Conservation (phyloP, 805 yeast genomes). For the Barnettozyma populi region DNA sequence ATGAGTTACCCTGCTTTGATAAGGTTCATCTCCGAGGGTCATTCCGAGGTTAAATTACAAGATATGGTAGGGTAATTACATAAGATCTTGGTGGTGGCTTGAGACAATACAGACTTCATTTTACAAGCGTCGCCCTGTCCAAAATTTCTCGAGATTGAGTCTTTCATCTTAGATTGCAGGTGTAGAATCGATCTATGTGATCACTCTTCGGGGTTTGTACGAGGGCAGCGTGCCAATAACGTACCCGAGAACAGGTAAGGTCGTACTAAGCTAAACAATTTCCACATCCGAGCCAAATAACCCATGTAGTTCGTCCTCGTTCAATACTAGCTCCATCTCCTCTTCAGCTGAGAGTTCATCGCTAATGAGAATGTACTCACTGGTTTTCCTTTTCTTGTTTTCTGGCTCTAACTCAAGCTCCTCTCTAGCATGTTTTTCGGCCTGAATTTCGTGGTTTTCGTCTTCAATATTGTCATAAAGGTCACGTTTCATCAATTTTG, state of each 20-base stretch:
- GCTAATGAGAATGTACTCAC: neutral
- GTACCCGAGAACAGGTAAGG: neutral
- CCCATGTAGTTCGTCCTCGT: conserved; percentile 11
- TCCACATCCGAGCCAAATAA: conserved; percentile 24
- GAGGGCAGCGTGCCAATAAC: too few relatives aligned
- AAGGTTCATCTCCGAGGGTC: too few relatives aligned
- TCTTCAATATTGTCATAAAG: conserved; percentile 13
- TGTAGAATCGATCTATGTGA: too few relatives aligned
- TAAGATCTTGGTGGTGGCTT: too few relatives aligned
- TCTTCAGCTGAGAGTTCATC: neutral
- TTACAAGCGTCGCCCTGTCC: too few relatives aligned
- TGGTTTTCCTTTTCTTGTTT: neutral
- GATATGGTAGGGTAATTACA: too few relatives aligned
- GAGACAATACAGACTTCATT: too few relatives aligned
- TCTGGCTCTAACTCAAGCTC: neutral
- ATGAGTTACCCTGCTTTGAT: neutral
- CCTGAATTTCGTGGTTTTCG: conserved; percentile 12
- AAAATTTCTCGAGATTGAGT: too few relatives aligned
- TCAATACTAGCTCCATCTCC: neutral
- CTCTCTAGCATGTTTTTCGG: conserved; percentile 3
- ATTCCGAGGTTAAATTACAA: too few relatives aligned
- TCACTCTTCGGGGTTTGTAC: too few relatives aligned
- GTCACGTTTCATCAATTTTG: neutral
- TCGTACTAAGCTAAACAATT: conserved; percentile 9
- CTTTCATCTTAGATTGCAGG: too few relatives aligned